A percentile compares a stretch with the other conserved stretches of the same genome.
Conservation (phyloP, 495 filamentous ascomycete species). For the Cairneyella variabilis region DNA sequence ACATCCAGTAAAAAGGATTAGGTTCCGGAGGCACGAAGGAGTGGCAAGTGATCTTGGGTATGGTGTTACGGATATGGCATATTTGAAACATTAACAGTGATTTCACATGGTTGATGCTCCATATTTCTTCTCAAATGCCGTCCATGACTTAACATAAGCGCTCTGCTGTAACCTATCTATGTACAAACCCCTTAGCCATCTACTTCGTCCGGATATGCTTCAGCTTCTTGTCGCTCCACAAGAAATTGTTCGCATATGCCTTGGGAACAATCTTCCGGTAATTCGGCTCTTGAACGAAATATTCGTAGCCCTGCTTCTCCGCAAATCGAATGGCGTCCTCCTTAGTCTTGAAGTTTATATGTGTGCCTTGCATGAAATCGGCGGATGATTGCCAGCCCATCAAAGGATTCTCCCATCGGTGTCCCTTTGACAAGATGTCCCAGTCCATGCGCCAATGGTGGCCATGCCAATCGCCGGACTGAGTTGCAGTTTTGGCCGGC, state of each 20-base stretch:
- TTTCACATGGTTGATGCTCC: no score
- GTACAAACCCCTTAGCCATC: constrained; percentile 17
- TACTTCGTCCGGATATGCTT: constrained; percentile 93
- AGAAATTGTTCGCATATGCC: constrained; percentile 95
- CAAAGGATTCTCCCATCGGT: constrained; percentile 96
- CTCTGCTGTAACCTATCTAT: no score
- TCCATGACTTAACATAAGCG: no score
- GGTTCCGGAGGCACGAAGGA: no score
- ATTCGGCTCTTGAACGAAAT: constrained; percentile 97
- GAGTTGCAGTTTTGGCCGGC: constrained; percentile 85
- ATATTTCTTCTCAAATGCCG: no score
- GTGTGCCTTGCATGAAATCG: constrained; percentile 87
- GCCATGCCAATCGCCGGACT: constrained; percentile 80
- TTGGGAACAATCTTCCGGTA: constrained; percentile 80
- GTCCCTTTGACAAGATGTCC: constrained; percentile 80
- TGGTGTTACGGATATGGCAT: no score
- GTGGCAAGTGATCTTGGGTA: no score
- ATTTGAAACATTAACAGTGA: no score
- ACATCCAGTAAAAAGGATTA: no score
- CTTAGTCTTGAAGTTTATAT: constrained; percentile 85
- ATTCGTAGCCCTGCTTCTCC: constrained; percentile 98
- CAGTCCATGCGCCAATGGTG: constrained; percentile 98
- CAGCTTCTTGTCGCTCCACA: constrained; percentile 77
- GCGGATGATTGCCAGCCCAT: constrained; percentile 98
- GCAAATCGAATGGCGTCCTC: constrained; percentile 94